phyloP scores from a whole-genome alignment of 805 yeast genomes.

The Wickerhamiella azyma region DNA sequence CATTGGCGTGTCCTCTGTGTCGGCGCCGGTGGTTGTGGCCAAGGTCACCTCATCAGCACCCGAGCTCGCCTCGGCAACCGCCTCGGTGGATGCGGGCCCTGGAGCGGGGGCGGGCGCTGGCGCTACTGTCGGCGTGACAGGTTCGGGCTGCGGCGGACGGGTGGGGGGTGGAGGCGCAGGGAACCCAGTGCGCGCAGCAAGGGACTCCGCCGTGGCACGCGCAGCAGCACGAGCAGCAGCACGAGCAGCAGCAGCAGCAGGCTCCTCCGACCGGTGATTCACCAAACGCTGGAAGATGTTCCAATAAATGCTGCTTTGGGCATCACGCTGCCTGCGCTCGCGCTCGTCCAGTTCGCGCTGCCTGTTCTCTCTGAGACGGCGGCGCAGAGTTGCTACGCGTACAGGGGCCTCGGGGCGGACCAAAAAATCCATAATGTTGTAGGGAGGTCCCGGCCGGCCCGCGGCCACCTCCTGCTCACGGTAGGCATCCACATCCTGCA shows the following conservation, averaged over 20 bases:
- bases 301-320: not conserved
- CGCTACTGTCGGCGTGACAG: too few relatives aligned
- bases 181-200: not conserved
- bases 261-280: not conserved
- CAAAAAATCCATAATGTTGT: not conserved
- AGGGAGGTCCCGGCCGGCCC: too few relatives aligned
- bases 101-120: not conserved
- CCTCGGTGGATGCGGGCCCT: not conserved
- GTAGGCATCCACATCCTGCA: too few relatives aligned
- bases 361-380: not conserved
- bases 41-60: too few relatives aligned
- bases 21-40: not conserved
- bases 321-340: not conserved
- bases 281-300: not conserved
- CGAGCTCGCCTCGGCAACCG: too few relatives aligned
- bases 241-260: not conserved
- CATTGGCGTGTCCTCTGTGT: not conserved
- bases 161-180: not conserved
- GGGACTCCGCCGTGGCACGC: too few relatives aligned
- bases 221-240: too few relatives aligned
- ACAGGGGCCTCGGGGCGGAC: not conserved
- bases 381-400: not conserved
- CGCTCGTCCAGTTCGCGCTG: not conserved
- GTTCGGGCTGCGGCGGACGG: too few relatives aligned
- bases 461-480: too few relatives aligned